These are phyloP conservation scores for Phtheirospermum japonicum DNA, from an alignment of 257 asterid genomes.

Conservation along the genomic window DNA sequence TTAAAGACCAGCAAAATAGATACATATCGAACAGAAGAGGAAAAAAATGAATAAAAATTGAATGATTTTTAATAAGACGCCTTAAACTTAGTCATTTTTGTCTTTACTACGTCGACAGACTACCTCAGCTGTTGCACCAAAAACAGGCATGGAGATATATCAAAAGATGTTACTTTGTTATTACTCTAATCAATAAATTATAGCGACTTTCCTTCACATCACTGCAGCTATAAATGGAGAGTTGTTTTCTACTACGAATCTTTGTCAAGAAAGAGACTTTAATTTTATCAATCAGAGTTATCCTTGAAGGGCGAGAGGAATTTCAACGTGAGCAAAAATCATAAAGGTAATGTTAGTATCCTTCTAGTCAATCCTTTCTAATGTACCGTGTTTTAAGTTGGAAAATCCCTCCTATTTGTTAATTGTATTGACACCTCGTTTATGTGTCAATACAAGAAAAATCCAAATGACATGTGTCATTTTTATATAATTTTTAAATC, in stretches of 20 bases:
- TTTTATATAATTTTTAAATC: too few relatives aligned
- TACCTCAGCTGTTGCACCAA: slow-evolving; percentile 52
- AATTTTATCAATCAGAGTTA: slow-evolving; percentile 8
- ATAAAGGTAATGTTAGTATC: background rate
- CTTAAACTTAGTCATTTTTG: slow-evolving; percentile 49
- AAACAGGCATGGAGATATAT: slow-evolving; percentile 25
- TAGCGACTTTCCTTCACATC: slow-evolving; percentile 15
- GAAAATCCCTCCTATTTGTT: too few relatives aligned
- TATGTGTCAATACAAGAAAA: too few relatives aligned
- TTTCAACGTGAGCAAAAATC: too few relatives aligned
- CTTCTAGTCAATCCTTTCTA: background rate
- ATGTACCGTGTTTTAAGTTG: slow-evolving; percentile 19
- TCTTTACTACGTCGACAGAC: slow-evolving; percentile 51
- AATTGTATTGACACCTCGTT: too few relatives aligned
- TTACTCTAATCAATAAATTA: slow-evolving; percentile 5
- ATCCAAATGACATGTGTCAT: too few relatives aligned
- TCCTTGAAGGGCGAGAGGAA: slow-evolving; percentile 7
- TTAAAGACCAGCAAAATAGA: slow-evolving; percentile 12
- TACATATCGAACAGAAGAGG: slow-evolving; percentile 8
- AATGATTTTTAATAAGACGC: slow-evolving; percentile 35
- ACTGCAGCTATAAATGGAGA: slow-evolving; percentile 7
- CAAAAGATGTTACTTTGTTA: slow-evolving; percentile 1
- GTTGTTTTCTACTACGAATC: slow-evolving; percentile 13
- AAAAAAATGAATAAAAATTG: slow-evolving; percentile 9
- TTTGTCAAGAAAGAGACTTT: slow-evolving; percentile 14